Evolutionary conservation across 148 eudicot species (phyloP).

Genomic region (Fagopyrum homotropicum): DNA sequence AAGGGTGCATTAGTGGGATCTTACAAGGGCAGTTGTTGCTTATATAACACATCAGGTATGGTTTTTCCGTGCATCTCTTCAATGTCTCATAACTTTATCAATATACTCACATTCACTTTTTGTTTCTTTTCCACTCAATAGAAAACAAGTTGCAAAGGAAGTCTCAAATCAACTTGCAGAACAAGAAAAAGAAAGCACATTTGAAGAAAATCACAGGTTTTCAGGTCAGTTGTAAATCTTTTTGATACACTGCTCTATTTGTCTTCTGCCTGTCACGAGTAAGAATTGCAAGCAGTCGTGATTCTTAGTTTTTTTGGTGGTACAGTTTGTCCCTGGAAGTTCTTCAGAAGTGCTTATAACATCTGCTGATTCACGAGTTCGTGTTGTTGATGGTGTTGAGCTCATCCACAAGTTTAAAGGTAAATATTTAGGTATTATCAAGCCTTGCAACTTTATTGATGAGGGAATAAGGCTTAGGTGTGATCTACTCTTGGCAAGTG

Average conservation of each 20-base stretch:
- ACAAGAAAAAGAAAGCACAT: constrained; percentile 82
- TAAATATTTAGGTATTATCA: constrained; percentile 14
- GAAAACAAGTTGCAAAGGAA: constrained; percentile 75
- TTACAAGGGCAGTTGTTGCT: constrained; percentile 85
- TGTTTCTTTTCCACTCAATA: constrained; percentile 18
- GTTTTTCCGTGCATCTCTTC: background rate
- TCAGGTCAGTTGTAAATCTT: constrained; percentile 38
- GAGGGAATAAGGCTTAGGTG: background rate
- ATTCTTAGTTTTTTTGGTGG: background rate
- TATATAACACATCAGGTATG: constrained; percentile 70
- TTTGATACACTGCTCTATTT: constrained; percentile 13
- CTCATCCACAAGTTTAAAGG: constrained; percentile 93
- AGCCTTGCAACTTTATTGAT: background rate
- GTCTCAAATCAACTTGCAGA: constrained; percentile 68
- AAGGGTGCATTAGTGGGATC: constrained; percentile 95
- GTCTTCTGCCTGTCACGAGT: constrained; percentile 13
- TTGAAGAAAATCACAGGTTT: constrained; percentile 94
- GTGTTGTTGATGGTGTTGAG: constrained; percentile 74
- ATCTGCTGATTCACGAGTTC: constrained; percentile 89
- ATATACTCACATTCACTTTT: constrained; percentile 1
- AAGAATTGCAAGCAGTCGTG: background rate
- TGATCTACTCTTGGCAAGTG: background rate
- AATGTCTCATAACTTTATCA: background rate
- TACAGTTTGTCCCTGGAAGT: constrained; percentile 94
- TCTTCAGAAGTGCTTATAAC: constrained; percentile 82